A percentile compares a stretch with the other conserved stretches of the same genome.
phyloP scores from a whole-genome alignment of 805 yeast genomes.

The Peterozyma xylosa region DNA sequence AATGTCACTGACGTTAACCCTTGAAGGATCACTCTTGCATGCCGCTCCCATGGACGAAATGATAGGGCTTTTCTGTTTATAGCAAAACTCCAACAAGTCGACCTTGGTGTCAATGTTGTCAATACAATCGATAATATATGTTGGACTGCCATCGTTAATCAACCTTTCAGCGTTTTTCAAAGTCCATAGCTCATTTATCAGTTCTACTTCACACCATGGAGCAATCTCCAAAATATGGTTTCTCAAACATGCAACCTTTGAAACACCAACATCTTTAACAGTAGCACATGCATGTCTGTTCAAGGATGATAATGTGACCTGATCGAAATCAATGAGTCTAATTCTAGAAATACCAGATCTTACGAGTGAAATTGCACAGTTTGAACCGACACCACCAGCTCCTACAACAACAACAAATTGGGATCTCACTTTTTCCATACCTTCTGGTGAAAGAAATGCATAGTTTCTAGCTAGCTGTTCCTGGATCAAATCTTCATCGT shows the following conservation, averaged over 20 bases:
- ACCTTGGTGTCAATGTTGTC: conserved; percentile 97
- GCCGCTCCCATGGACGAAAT: conserved; percentile 97
- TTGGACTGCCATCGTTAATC: conserved; percentile 50
- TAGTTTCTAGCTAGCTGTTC: conserved; percentile 93
- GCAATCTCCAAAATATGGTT: conserved; percentile 65
- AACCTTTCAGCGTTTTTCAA: conserved; percentile 57
- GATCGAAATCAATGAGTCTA: conserved; percentile 89
- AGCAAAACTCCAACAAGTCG: conserved; percentile 72
- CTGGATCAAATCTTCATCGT: conserved; percentile 66
- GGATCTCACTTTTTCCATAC: conserved; percentile 63
- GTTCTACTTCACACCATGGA: conserved; percentile 90
- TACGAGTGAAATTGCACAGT: conserved; percentile 86
- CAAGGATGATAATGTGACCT: conserved; percentile 84
- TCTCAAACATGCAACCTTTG: conserved; percentile 79
- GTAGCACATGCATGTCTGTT: conserved; percentile 94
- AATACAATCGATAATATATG: conserved; percentile 87
- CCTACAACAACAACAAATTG: conserved; percentile 79
- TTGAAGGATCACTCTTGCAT: conserved; percentile 89
- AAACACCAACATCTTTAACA: conserved; percentile 83
- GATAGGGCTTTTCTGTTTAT: conserved; percentile 52
- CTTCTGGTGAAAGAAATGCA: conserved; percentile 85
- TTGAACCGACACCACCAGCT: conserved; percentile 98
- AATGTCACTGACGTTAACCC: conserved; percentile 84
- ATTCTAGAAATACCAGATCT: conserved; percentile 83
- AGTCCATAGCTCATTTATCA: conserved; percentile 72